These are phyloP conservation scores for Nemania serpens DNA, from an alignment of 2,329 filamentous ascomycete genomes.

Conservation along the genomic window DNA sequence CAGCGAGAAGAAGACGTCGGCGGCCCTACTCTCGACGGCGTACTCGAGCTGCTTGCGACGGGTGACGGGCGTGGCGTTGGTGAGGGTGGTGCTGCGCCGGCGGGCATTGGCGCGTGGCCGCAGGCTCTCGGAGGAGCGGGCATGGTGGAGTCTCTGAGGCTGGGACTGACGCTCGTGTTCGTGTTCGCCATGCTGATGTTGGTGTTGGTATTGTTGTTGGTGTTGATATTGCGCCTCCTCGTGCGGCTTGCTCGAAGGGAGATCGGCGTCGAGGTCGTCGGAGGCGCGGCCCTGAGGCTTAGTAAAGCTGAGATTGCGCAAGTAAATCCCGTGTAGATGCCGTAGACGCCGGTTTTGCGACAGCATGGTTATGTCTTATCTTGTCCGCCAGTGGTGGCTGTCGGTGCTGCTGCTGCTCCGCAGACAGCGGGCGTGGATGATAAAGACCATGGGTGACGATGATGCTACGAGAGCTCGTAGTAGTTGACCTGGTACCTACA, in stretches of 20 bases:
- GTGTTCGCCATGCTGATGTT: conserved; percentile 33
- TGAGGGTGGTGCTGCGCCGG: conserved; percentile 55
- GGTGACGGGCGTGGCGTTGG: conserved; percentile 50
- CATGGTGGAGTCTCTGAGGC: conserved; percentile 53
- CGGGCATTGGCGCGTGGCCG: conserved; percentile 46
- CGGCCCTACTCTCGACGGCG: conserved; percentile 71
- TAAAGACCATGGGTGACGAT: conserved; percentile 27
- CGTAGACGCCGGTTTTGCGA: conserved; percentile 84
- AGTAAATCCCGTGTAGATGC: conserved; percentile 82
- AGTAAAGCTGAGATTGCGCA: conserved; percentile 80
- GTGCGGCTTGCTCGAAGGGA: conserved; percentile 67
- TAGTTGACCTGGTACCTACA: too few species aligned
- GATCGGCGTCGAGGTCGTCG: conserved; percentile 79
- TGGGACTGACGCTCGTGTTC: neutral
- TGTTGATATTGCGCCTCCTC: conserved; percentile 44
- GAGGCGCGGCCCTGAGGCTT: conserved; percentile 64
- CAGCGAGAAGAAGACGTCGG: conserved; percentile 87
- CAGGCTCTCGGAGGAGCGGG: conserved; percentile 59
- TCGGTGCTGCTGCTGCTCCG: conserved; percentile 39
- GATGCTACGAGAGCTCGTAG: neutral
- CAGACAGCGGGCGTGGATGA: conserved; percentile 35
- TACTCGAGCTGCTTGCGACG: conserved; percentile 79
- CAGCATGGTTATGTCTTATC: conserved; percentile 45
- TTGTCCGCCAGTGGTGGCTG: neutral
- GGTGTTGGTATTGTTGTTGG: conserved; percentile 43